Evolutionary conservation across 2,329 filamentous ascomycete species (phyloP).

Genomic region (Penicillium sp.): DNA sequence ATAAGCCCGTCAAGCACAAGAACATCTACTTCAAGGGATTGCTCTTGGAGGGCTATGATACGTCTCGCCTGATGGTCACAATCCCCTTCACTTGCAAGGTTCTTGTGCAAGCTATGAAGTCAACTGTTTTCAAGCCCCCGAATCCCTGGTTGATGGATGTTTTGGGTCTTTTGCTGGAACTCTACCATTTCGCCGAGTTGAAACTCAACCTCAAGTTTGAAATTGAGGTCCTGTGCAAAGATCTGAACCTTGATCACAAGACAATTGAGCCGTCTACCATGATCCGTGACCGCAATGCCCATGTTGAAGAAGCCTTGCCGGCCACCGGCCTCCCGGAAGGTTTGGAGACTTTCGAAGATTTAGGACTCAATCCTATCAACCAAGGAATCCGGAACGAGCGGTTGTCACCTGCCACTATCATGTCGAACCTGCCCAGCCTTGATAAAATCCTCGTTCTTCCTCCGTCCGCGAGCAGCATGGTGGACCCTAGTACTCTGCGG

Average conservation of each 20-base stretch:
- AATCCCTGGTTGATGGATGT: conserved; percentile 99
- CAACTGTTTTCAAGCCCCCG: conserved; percentile 83
- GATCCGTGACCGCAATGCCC: conserved; percentile 68
- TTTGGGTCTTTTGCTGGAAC: conserved; percentile 78
- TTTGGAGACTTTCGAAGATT: conserved; percentile 74
- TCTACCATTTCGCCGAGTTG: conserved; percentile 87
- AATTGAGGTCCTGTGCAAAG: conserved; percentile 94
- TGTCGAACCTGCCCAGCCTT: conserved; percentile 77
- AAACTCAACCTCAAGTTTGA: conserved; percentile 98
- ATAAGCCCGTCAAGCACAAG: conserved; percentile 91
- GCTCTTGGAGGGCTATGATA: conserved; percentile 87
- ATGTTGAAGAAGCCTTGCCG: conserved; percentile 53
- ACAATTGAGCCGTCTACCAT: conserved; percentile 79
- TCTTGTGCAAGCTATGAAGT: conserved; percentile 73
- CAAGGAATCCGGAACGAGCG: conserved; percentile 63
- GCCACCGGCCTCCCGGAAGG: conserved; percentile 58
- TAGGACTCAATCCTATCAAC: conserved; percentile 69
- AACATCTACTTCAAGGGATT: conserved; percentile 97
- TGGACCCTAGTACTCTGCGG: conserved; percentile 60
- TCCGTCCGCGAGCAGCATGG: conserved; percentile 67
- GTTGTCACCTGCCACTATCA: conserved; percentile 70
- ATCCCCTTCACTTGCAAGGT: conserved; percentile 99
- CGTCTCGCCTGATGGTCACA: conserved; percentile 81
- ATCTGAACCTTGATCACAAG: conserved; percentile 85
- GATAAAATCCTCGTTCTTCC: conserved; percentile 73